Evolutionary conservation across 2,329 filamentous ascomycete genomes (phyloP), one percentile per base, ranked within the genome.

Genomic region (Colletotrichum spaethianum): DNA sequence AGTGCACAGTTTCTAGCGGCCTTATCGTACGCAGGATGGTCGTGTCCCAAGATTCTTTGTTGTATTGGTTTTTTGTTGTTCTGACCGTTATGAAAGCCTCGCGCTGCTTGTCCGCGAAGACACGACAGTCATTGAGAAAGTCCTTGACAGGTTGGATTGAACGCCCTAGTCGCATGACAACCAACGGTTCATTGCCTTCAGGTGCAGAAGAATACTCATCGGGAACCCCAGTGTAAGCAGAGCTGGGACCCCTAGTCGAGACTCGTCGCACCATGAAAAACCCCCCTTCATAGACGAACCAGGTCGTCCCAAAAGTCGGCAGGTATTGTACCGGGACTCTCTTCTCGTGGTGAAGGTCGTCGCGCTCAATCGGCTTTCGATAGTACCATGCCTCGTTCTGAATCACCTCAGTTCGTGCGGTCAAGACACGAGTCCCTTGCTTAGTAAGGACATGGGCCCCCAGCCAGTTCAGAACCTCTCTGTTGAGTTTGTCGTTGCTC

Each of bases 91-190:
- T 78, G 59, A 79, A 82, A 0, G 77, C 75, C 52, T 80, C 79
- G 11, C 79, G 78, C 74, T 83, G 80, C 70, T 79, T 78, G 63
- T 82, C 80, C 3, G 81, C 78, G 55, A 78, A 79, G 31, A 74
- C 66, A 11, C 78, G 76, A 60, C 80, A 82, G 8, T 73, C 73
- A 55, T 77, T 70, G 12, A 82, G 75, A 26, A 82, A 78, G 0
- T 48, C 63, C 64, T 79, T 81, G 62, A 81, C 78, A 1, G 80
- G 80, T 5, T 74, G 63, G 5, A 77, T 75, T 3, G 79, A 81
- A 20, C 83, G 78, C 7, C 83, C 82, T 0, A 84, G 73, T 44
- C 82, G 82, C 77, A 83, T 81, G 40, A 84, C 76, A 6, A 83
- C 77, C 20, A 83, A 77, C 20, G 81, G 82, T 72, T 83, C 82